Percentiles rank a stretch among this genome's conserved stretches.
phyloP scores from a whole-genome alignment of 805 yeast genomes.

The Metschnikowia koreensis region DNA sequence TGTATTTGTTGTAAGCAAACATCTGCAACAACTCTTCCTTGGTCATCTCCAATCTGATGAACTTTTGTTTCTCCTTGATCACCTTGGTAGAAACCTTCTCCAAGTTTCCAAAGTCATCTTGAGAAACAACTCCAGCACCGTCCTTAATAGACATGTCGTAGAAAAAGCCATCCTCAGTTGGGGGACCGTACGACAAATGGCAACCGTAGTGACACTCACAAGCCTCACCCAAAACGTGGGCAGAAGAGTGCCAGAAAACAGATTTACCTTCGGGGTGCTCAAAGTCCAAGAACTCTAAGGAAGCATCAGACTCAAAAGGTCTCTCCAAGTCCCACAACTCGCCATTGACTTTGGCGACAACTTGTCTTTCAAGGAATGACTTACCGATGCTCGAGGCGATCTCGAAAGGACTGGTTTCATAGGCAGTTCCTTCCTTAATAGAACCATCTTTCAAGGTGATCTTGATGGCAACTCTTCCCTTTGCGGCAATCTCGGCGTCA shows the following conservation, averaged over 20 bases:
- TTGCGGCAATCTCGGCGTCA: constrained; percentile 66
- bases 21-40: constrained; percentile 88
- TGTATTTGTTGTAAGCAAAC: constrained; percentile 95
- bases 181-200: constrained; percentile 86
- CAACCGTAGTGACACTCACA: constrained; percentile 96
- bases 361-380: constrained; percentile 83
- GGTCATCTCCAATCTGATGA: constrained; percentile 88
- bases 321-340: constrained; percentile 90
- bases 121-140: constrained; percentile 68
- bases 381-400: constrained; percentile 84
- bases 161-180: constrained; percentile 96
- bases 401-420: constrained; percentile 87
- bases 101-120: constrained; percentile 76
- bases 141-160: constrained; percentile 88
- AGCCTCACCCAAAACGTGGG: constrained; percentile 97
- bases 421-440: constrained; percentile 71
- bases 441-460: constrained; percentile 88
- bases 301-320: constrained; percentile 74
- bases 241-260: constrained; percentile 99
- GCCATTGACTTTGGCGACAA: constrained; percentile 89
- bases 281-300: constrained; percentile 82
- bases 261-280: constrained; percentile 91
- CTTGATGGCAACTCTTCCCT: constrained; percentile 58
- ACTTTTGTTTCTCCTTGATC: constrained; percentile 91
- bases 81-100: constrained; percentile 87